Evolutionary conservation across 805 yeast genomes (phyloP), one percentile per base, ranked within the genome.

Genomic region (Candida nanaspora): DNA sequence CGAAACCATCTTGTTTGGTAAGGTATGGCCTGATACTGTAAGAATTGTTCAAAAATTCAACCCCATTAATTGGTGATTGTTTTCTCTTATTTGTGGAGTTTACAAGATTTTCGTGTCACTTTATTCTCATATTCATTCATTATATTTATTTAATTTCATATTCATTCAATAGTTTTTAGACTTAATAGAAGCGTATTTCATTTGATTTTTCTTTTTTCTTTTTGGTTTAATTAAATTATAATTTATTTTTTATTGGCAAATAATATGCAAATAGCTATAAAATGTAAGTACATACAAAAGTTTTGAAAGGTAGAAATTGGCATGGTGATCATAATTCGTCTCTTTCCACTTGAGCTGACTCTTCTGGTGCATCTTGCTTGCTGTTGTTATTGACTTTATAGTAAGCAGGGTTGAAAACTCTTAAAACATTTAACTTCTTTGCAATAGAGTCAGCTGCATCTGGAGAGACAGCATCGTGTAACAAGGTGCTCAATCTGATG

Each of bases 11-110:
- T 51, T 83, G 15, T 69, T 78, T 6, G 82, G 80, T 6, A 74
- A 71, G 44, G 88, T 87, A 3, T 80, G 85, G 74, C 80, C 86
- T 15, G 75, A 82, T 38, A 59, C 77, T 49, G 72, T 86, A 42
- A 65, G 98, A 59, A 67, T 70, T 26, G 69, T 70, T 6, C 74
- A 79, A 63, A 72, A 75, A 65, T 70, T 65, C 55, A 59, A 67
- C 49, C 65, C 76, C 23, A 63, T 80, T 20, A 69, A 66, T 23
- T 78, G 84, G 83, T 78, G n/a, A 29, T n/a, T n/a, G n/a, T n/a
- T n/a, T n/a, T n/a, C n/a, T n/a, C n/a, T n/a, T n/a, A n/a, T n/a
- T n/a, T n/a, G n/a, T n/a, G n/a, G n/a, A n/a, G n/a, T n/a, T n/a
- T n/a, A n/a, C n/a, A n/a, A n/a, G n/a, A n/a, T n/a, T n/a, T n/a